Base-by-base conservation (phyloP, 768 basidiomycete genomes). In the Agaricus sinodeliciosus region DNA sequence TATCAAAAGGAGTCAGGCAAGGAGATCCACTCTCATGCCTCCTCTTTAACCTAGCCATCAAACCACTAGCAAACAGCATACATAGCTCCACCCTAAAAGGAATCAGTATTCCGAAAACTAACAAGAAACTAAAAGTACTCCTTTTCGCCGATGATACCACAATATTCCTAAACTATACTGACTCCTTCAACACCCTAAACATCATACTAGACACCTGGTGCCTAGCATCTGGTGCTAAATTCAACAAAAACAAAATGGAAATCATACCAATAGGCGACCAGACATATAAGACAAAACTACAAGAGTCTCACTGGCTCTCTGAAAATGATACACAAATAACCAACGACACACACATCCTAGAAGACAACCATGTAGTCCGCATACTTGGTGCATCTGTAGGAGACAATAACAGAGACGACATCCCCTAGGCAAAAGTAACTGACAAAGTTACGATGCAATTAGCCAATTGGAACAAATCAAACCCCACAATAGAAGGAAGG, bases 1-100 rank as follows among this genome's bases (percentile, higher is more conserved):
- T 70, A 0, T 55, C 46, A 6, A 58, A 67, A 31, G 70, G 71
- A 0, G 69, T 72, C 0, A 12, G 66, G 9, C 72, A 75, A 46
- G 70, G 70, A 0, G 67, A 70, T 57, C 71, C 67, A 0, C 59
- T 74, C 2, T 72, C 67, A 8, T 72, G 72, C 46, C 60, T 71
- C 0, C 60, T 71, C 0, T 73, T 67, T 45, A 60, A 71, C 53
- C 18, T 71, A 0, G 69, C 68, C 3, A 71, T 71, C 2, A 66
- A 72, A 51, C 67, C 71, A 0, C 62, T 73, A 3, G 66, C 68
- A 0, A 34, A 48, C 0, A 57, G 58, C n/a, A 55, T 75, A 0
- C 13, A 68, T 16, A 54, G 60, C 0, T 69, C 67, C 2, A 26
- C 50, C 0, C 49, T 71, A 28, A 34, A 59, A 39, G 67, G 71